Base-by-base conservation (phyloP, 2,329 filamentous ascomycete genomes). In the Aureobasidium uvarum region DNA sequence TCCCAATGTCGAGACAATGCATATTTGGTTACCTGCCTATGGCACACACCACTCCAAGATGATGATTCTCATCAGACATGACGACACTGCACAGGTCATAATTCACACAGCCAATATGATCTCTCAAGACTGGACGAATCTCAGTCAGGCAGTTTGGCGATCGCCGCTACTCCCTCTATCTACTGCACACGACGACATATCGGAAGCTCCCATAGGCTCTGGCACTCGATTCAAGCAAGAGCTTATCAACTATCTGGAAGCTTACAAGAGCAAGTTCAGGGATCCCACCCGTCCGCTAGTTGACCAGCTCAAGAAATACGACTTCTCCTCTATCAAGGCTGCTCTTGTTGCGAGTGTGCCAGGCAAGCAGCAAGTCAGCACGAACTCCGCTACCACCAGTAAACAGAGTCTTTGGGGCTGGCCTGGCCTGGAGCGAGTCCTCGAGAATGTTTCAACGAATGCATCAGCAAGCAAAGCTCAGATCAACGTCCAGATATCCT, bases 81-180 rank as follows among this genome's bases (percentile, higher is more conserved):
- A 96, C 73, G 86, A 89, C 68, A 85, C 83, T 0, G 90, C 89
- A 0, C 89, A 96, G 76, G 79, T 96, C 6, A 77, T 96, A 65
- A 92, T 96, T 36, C 91, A 96, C 71, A 96, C 92, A 0, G 91
- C 92, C 20, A 96, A 96, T 71, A 92, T 96, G 89, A 94, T 96
- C n/a, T 73, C 83, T 4, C 86, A 88, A 64, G 92, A 96, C 74
- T 96, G 92, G 92, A 84, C 81, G 1, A 95, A 95, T 70, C 90
- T 96, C 89, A 90, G 88, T 0, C 92, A 96, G 74, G 91, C 86
- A 1, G 84, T 90, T 5, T 96, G 92, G 92, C 81, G 79, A 58
- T 94, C 91, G 0, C 91, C 91, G 0, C 73, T 85, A 1, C 84
- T 96, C 0, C 87, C 89, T 0, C 84, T 96, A 0, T 87, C 89